Base-by-base conservation (phyloP, 2,329 filamentous ascomycete genomes). In the Xylariaceae sp. region DNA sequence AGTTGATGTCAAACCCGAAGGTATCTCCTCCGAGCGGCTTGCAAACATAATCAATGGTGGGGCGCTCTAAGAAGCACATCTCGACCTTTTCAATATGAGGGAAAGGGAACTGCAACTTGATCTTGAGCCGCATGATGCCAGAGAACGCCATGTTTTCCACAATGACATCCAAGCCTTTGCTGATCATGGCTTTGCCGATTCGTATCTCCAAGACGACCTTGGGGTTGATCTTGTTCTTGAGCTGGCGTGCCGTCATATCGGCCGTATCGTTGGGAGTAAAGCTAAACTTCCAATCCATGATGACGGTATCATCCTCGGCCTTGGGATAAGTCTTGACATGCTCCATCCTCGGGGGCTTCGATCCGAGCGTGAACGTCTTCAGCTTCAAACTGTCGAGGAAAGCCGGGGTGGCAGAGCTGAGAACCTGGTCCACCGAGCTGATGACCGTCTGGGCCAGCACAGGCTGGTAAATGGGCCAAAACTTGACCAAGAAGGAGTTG, bases 241-340 rank as follows among this genome's bases (percentile, higher is more conserved):
- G 67, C 62, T 98, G 92, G 44, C 84, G 80, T 2, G 83, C 72
- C 2, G 92, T 98, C 75, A 98, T 79, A 62, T 98, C 92, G 50
- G 85, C 81, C 3, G 78, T 85, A 62, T 98, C 94, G 51, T 92
- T 97, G 23, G 92, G 92, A 0, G 87, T 97, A 68, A 98, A 98
- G 72, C 90, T 97, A 65, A 98, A 98, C 57, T 94, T 95, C 92
- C 92, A 98, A 61, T 98, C 92, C 92, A 98, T 98, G 56, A 97
- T 78, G 29, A 98, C 88, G 42, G 89, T 82, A 58, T 98, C 92
- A 48, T 96, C 89, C 52, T 96, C 88, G 1, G 86, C 87, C 63
- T 92, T 94, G 41, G 90, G 90, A 54, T 98, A 96, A 0, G 92
- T 95, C 71, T 95, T 97, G 63, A 98, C 92, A 57, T 97, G 89